Base-by-base conservation (phyloP, 2,329 filamentous ascomycete genomes). In the Ceratocystis eucalypticola region DNA sequence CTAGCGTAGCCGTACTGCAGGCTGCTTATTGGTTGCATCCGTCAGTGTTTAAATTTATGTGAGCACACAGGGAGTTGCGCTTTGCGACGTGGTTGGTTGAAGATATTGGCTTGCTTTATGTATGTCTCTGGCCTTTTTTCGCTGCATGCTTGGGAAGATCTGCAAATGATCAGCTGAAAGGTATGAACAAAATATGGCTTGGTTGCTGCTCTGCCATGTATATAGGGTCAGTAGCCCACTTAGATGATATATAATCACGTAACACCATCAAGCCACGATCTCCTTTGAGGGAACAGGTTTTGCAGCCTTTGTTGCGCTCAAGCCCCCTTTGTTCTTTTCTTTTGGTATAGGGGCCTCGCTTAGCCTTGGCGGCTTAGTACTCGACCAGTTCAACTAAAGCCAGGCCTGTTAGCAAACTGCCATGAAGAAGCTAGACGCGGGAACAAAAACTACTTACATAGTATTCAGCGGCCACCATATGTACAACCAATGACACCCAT, bases 361-460 rank as follows among this genome's bases (percentile, higher is more conserved):
- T n/a, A 12, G 25, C 3, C 3, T 59, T 25, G n/a, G n/a, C 5
- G 15, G 8, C 15, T 6, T 63, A 37, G 7, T 46, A 22, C 5
- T 22, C 41, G 25, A 62, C 28, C 48, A 59, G 17, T 10, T 63
- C 57, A 55, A 41, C 59, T 59, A 48, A n/a, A 33, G 48, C 61
- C 17, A 30, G 20, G 5, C 15, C 50, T 28, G 55, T 59, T 37
- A 59, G 55, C 55, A 22, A 59, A 28, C 15, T 5, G 55, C 8
- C 55, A 20, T n/a, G 15, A 33, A 28, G 33, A n/a, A 33, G 55
- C 30, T 10, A n/a, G 25, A 33, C 28, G 7, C n/a, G 15, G 15
- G 5, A 5, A 59, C 15, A n/a, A n/a, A 30, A n/a, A 37, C 48
- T 5, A 12, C 37, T 66, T 33, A 64, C 65, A 48, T 66, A 66